Evolutionary conservation across 1,284 basidiomycete genomes (phyloP), one percentile per base, ranked within the genome.

Genomic region (Chalciporus sp.): DNA sequence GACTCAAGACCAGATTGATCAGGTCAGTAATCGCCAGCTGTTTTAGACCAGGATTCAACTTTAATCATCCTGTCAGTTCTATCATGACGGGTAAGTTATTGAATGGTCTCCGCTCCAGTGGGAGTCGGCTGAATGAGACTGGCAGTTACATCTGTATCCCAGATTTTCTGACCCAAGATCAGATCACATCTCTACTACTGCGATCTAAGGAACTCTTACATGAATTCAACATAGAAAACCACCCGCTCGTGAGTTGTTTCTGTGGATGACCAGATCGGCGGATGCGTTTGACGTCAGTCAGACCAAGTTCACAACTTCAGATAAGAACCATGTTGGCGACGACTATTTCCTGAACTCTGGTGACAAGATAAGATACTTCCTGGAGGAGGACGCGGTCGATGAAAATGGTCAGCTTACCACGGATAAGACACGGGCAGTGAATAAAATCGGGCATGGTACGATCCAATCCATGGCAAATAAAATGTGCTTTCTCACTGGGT

Each of bases 271-370:
- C 33, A 5, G 6, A 16, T 35, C 33, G 16, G 16, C 12, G 6
- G 5, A n/a, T 35, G 14, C 3, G 33, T 16, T 23, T 35, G 14
- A 27, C 37, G 26, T 20, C 40, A n/a, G 53, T 16, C 33, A 94
- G 88, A 98, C 94, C 7, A 90, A 86, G 61, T 98, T 99, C 74
- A 90, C 86, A 23, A 95, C 94, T 0, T 82, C 83, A 14, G 85
- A 88, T 57, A 80, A 81, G 51, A 74, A 86, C 50, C 91, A 94
- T 62, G 80, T 93, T 37, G 94, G 94, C 0, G 94, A 98, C 67
- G 85, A 92, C 26, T 98, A 98, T 71, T 99, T 99, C 66, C 76
- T 98, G 51, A 82, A 78, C 12, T 94, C 91, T 1, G 93, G 93
- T 1, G 93, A 98, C 71, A 96, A 97, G 79, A 92, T 95, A 72